These are phyloP conservation scores for Hypsizygus ulmarius DNA, from an alignment of 1,284 basidiomycete species.

Conservation along the genomic window DNA sequence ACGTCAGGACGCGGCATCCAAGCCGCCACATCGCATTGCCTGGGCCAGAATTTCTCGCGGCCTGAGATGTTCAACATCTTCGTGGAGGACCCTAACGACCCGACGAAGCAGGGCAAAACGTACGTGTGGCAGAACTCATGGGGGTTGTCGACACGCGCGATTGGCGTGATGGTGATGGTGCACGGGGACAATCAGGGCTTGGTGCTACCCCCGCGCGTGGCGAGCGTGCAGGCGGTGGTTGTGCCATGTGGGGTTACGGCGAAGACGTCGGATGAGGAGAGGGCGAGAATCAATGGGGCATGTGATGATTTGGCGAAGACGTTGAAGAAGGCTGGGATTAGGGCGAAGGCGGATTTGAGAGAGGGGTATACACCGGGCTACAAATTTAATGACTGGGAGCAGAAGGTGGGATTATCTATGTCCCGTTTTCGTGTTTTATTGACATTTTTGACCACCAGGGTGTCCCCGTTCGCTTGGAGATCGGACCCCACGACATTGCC, in stretches of 20 bases:
- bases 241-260: slow-evolving; percentile 92
- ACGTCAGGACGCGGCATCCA: slow-evolving; percentile 98
- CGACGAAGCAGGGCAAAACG: slow-evolving; percentile 64
- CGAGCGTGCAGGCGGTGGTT: slow-evolving; percentile 88
- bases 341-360: slow-evolving; percentile 88
- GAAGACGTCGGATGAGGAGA: slow-evolving; percentile 71
- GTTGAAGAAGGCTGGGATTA: slow-evolving; percentile 72
- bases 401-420: slow-evolving; percentile 59
- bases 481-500: slow-evolving; percentile 91
- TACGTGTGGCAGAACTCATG: slow-evolving; percentile 99
- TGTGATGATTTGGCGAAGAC: slow-evolving; percentile 74
- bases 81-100: slow-evolving; percentile 89
- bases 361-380: slow-evolving; percentile 97
- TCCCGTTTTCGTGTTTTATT: not conserved
- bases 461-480: slow-evolving; percentile 94
- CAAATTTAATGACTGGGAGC: slow-evolving; percentile 99
- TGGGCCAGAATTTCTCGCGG: slow-evolving; percentile 98
- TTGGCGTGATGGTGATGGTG: slow-evolving; percentile 99
- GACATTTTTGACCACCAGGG: slow-evolving; percentile 52
- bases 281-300: slow-evolving; percentile 74
- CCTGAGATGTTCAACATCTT: slow-evolving; percentile 97
- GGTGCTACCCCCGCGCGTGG: slow-evolving; percentile 93
- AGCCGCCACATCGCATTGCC: slow-evolving; percentile 95
- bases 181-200: slow-evolving; percentile 98
- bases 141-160: slow-evolving; percentile 95